A percentile compares a stretch with the other conserved stretches of the same genome.
Conservation (phyloP, 208 protist genomes). For the Borovskyia barvae region DNA sequence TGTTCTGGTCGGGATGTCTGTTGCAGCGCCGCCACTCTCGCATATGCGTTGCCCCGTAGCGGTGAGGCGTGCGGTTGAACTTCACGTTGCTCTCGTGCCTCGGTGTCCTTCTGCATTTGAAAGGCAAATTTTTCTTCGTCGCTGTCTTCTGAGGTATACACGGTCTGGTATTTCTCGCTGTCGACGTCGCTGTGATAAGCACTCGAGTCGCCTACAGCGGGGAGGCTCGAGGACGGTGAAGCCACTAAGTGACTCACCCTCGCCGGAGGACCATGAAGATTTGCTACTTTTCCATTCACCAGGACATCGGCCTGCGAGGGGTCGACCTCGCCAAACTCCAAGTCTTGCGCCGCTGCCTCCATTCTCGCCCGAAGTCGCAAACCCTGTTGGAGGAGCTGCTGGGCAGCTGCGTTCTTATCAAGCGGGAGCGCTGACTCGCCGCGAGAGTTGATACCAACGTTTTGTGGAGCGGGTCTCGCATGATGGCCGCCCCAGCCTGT, state of each 20-base stretch:
- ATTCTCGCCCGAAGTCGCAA: constrained; percentile 44
- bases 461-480: too few species aligned
- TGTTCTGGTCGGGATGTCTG: too few species aligned
- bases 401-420: constrained; percentile 17
- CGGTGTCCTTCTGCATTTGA: constrained; percentile 30
- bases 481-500: too few species aligned
- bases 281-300: too few species aligned
- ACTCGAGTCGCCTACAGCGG: background rate
- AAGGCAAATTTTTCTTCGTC: constrained; percentile 47
- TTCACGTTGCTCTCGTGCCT: constrained; percentile 14
- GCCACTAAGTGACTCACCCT: too few species aligned
- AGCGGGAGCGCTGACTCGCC: background rate
- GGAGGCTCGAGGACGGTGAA: background rate
- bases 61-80: background rate
- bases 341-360: constrained; percentile 25
- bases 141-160: constrained; percentile 48
- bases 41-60: too few species aligned
- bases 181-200: constrained; percentile 1
- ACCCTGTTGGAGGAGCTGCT: constrained; percentile 40
- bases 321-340: background rate
- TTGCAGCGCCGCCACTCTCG: too few species aligned
- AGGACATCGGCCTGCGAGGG: background rate
- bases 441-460: too few species aligned
- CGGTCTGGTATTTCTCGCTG: background rate
- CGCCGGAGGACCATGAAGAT: too few species aligned